Percentiles rank a stretch among this genome's conserved stretches.
Evolutionary conservation across 1,139 yeast genomes (phyloP).

Genomic region (Pichia sp.): DNA sequence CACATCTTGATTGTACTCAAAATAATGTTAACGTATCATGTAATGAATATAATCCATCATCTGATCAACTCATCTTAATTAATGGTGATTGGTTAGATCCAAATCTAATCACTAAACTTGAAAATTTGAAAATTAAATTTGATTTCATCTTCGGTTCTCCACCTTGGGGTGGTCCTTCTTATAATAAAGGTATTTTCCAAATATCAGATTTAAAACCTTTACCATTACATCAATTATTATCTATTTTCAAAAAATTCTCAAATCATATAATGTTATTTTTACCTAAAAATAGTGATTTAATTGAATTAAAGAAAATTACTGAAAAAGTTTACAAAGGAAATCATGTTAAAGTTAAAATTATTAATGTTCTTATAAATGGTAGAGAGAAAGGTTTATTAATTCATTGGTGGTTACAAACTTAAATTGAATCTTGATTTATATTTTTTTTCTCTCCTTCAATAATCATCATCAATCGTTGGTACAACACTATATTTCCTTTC

Average conservation of each 20-base stretch:
- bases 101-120: no score
- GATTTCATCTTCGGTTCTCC: constrained; percentile 80
- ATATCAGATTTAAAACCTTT: constrained; percentile 52
- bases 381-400: constrained; percentile 1
- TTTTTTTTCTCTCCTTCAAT: no score
- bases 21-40: constrained; percentile 44
- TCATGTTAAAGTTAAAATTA: background rate
- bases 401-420: background rate
- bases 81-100: background rate
- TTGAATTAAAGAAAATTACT: constrained; percentile 33
- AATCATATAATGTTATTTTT: constrained; percentile 58
- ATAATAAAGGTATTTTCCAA: constrained; percentile 43
- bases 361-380: background rate
- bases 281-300: constrained; percentile 59
- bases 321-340: background rate
- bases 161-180: constrained; percentile 94
- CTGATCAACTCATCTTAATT: background rate
- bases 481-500: constrained; percentile 65
- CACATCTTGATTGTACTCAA: constrained; percentile 57
- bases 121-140: no score
- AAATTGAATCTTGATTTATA: background rate
- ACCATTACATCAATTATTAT: constrained; percentile 38
- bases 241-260: constrained; percentile 36
- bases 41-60: background rate
- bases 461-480: constrained; percentile 67